Base-by-base conservation (phyloP, 192 early-diverging fungal species). In the Backusella morwellensis region DNA sequence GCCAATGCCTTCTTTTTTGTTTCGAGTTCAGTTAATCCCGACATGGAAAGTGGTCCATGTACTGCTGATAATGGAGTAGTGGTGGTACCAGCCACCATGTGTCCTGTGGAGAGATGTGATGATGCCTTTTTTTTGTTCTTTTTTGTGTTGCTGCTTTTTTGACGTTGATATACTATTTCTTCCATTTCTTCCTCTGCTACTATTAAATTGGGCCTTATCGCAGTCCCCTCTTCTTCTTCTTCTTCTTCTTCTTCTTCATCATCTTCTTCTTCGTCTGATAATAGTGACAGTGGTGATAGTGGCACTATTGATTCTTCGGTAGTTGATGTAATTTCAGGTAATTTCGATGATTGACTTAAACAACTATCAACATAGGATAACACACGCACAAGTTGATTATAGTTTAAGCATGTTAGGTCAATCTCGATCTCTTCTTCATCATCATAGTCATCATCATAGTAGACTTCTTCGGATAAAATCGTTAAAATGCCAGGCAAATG, bases 401-500 rank as follows among this genome's bases (percentile, higher is more conserved):
- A 66, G 63, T 73, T 66, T 14, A 79, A 70, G n/a, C 66, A 44
- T 35, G 66, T 54, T 8, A 79, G 40, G 63, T 79, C 77, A 54
- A 79, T 79, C 35, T 79, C 77, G 12, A 79, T 73, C 44, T 79
- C 77, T 23, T 63, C 70, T 2, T 42, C 70, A 3, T 54, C 32
- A 32, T 63, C 47, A 6, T 69, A 15, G 35, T 68, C 69, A 1
- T 44, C 50, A 9, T 69, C 40, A 41, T 66, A 54, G 15, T 70
- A 36, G 15, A 50, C 47, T 50, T 26, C 26, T 44, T 72, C 26
- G 8, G 74, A 75, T 34, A 79, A 67, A 68, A 79, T 79, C 17
- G 77, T 79, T 7, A 79, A 26, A 59, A 79, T 75, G 12, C 72
- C 77, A 74, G 73, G 68, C 6, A 79, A 44, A 6, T 79, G 74